Percentiles rank a stretch among this genome's conserved stretches.
phyloP scores from a whole-genome alignment of 2,329 filamentous ascomycete species.

The Hansfordia pulvinata region DNA sequence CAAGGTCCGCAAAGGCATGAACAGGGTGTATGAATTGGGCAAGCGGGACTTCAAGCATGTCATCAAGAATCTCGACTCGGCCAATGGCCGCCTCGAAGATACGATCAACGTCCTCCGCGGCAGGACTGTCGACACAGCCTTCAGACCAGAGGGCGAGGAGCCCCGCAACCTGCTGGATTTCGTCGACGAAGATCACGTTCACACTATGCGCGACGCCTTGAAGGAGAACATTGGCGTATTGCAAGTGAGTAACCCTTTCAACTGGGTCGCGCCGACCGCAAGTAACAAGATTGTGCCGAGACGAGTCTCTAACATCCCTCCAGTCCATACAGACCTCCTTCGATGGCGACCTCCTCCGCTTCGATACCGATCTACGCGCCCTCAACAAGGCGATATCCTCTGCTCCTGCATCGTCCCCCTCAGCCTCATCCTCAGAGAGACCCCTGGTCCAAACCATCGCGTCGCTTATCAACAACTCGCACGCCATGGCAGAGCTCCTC shows the following conservation, averaged over 20 bases:
- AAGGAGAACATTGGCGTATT: constrained; percentile 59
- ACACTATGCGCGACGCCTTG: constrained; percentile 49
- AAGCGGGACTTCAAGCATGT: constrained; percentile 47
- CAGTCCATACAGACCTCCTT: constrained; percentile 57
- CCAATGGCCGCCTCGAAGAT: constrained; percentile 48
- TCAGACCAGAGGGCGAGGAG: constrained; percentile 44
- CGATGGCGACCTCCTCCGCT: constrained; percentile 59
- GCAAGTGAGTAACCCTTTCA: constrained; percentile 31
- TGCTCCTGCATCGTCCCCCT: constrained; percentile 19
- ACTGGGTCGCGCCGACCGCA: too few species aligned
- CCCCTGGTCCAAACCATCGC: constrained; percentile 41
- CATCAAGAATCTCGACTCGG: constrained; percentile 51
- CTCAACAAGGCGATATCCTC: constrained; percentile 45
- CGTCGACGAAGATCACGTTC: constrained; percentile 58
- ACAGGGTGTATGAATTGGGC: constrained; percentile 41
- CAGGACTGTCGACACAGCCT: constrained; percentile 49
- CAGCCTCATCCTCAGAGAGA: constrained; percentile 20
- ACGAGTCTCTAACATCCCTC: constrained; percentile 6
- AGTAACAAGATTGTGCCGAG: background rate
- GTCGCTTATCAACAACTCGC: constrained; percentile 58
- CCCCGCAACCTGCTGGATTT: constrained; percentile 60
- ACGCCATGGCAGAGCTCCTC: constrained; percentile 69
- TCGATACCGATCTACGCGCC: constrained; percentile 59
- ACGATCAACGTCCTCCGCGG: constrained; percentile 53
- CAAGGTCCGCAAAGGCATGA: constrained; percentile 35